phyloP scores from a whole-genome alignment of 306 rosid species.

The Elaeagnus macrophylla region DNA sequence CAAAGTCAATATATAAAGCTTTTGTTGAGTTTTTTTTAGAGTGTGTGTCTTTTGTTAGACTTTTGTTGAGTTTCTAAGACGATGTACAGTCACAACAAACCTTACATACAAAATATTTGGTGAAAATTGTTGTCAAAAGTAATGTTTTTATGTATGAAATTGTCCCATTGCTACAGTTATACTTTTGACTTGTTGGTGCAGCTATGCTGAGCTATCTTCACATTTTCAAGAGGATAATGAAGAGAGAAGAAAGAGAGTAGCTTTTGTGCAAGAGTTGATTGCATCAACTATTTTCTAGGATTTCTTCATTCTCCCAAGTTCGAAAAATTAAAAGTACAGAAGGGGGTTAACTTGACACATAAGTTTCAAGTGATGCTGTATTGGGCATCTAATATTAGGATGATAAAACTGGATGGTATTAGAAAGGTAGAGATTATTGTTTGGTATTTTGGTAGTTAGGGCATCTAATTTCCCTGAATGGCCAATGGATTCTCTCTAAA shows the following conservation, averaged over 20 bases:
- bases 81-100: no score
- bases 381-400: conserved; percentile 21
- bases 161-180: neutral
- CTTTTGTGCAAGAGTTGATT: conserved; percentile 56
- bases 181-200: conserved; percentile 25
- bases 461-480: no score
- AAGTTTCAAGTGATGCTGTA: conserved; percentile 15
- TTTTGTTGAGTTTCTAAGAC: no score
- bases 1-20: no score
- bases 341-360: neutral
- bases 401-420: conserved; percentile 22
- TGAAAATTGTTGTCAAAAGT: no score
- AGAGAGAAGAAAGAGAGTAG: conserved; percentile 54
- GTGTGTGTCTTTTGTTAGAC: no score
- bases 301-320: conserved; percentile 7
- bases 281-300: conserved; percentile 54
- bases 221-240: conserved; percentile 35
- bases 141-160: no score
- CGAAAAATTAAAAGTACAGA: conserved; percentile 18
- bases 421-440: conserved; percentile 19
- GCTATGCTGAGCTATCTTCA: conserved; percentile 24
- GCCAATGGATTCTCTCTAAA: no score
- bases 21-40: no score
- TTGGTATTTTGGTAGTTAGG: conserved; percentile 1
- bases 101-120: no score